Conservation (phyloP, 192 early-diverging fungal species). For the Pecoramyces ruminantium region DNA sequence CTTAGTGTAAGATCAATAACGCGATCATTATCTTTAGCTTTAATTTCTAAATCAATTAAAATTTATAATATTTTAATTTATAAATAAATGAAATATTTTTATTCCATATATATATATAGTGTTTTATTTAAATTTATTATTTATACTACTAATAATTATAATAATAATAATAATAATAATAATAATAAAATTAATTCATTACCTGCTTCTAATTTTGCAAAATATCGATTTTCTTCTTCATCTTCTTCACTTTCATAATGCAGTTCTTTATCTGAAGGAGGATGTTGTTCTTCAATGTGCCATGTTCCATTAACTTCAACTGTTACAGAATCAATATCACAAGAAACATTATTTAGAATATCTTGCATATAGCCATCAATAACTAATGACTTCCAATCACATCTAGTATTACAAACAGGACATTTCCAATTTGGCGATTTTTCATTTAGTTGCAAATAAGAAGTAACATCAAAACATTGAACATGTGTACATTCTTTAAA, state of each 20-base stretch:
- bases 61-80: too few relatives aligned
- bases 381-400: slow-evolving; percentile 37
- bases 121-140: too few relatives aligned
- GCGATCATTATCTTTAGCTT: too few relatives aligned
- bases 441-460: slow-evolving; percentile 55
- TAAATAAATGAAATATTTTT: too few relatives aligned
- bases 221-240: neutral
- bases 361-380: slow-evolving; percentile 45
- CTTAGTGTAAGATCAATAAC: too few relatives aligned
- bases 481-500: slow-evolving; percentile 48
- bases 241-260: neutral
- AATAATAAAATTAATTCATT: neutral
- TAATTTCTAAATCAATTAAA: too few relatives aligned
- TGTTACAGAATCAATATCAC: neutral
- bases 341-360: slow-evolving; percentile 15
- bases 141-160: too few relatives aligned
- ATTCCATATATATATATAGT: too few relatives aligned
- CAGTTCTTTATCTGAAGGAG: neutral
- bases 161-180: too few relatives aligned
- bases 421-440: slow-evolving; percentile 51
- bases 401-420: slow-evolving; percentile 42
- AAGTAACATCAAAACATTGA: slow-evolving; percentile 69
- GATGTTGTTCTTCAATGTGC: neutral
- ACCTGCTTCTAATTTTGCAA: neutral
- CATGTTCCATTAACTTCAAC: neutral